These are phyloP conservation scores for Melaleuca alternifolia DNA, from an alignment of 345 rosid species.

Conservation along the genomic window DNA sequence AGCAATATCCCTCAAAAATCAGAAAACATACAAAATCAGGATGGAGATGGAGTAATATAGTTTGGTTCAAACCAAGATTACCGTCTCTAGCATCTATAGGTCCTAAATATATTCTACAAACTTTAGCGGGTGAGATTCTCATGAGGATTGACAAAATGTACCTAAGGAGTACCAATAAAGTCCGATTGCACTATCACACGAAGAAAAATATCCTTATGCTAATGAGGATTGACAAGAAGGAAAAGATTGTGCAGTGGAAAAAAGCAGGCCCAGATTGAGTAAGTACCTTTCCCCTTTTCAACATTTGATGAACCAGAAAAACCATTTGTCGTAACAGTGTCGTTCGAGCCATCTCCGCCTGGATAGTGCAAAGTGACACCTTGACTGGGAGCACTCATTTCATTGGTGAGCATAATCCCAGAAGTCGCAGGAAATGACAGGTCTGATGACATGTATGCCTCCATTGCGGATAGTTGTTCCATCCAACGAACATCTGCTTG, in stretches of 20 bases:
- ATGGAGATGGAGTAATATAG: neutral
- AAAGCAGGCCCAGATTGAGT: neutral
- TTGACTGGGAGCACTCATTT: constrained; percentile 20
- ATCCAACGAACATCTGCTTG: constrained; percentile 71
- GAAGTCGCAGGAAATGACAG: constrained; percentile 44
- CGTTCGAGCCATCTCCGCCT: neutral
- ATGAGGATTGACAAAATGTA: neutral
- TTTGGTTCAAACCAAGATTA: neutral
- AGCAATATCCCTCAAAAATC: neutral
- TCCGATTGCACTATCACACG: neutral
- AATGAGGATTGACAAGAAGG: neutral
- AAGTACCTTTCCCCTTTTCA: constrained; percentile 34
- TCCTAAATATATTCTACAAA: neutral
- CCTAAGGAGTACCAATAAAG: neutral
- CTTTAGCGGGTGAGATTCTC: neutral
- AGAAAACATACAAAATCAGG: neutral
- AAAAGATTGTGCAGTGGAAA: neutral
- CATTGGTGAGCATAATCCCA: constrained; percentile 55
- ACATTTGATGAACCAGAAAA: constrained; percentile 8
- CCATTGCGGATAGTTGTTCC: constrained; percentile 76
- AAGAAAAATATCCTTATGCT: neutral
- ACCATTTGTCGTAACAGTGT: constrained; percentile 5
- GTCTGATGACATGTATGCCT: constrained; percentile 46
- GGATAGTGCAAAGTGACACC: constrained; percentile 5
- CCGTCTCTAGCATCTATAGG: neutral